A percentile compares a stretch with the other conserved stretches of the same genome.
Evolutionary conservation across 2,329 filamentous ascomycete species (phyloP).

Genomic region (Penicillium sp.): DNA sequence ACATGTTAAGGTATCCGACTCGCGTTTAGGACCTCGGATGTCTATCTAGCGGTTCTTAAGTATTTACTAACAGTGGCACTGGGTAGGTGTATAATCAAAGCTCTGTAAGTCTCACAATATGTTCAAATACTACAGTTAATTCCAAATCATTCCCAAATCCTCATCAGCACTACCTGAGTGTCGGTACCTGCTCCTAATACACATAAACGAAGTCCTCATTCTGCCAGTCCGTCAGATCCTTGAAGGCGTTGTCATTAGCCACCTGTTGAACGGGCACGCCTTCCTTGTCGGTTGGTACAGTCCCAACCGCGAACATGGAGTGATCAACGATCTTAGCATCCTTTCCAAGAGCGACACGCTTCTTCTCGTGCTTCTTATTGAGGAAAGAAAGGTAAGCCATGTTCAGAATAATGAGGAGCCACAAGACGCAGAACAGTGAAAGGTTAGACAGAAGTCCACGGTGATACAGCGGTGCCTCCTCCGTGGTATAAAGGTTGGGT

Average conservation of each 20-base stretch:
- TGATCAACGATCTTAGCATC: slow-evolving; percentile 57
- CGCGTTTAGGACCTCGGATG: too few species aligned
- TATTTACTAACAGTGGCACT: too few species aligned
- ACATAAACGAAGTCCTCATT: slow-evolving; percentile 67
- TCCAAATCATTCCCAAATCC: neutral
- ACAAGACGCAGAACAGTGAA: slow-evolving; percentile 60
- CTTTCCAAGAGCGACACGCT: slow-evolving; percentile 60
- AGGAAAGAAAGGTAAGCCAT: slow-evolving; percentile 53
- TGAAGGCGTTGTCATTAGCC: slow-evolving; percentile 52
- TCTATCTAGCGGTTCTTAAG: too few species aligned
- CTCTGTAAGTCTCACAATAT: neutral
- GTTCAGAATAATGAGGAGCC: slow-evolving; percentile 50
- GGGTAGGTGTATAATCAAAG: neutral
- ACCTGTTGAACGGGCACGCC: slow-evolving; percentile 27
- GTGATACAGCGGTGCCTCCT: slow-evolving; percentile 58
- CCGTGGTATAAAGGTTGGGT: slow-evolving; percentile 62
- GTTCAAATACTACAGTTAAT: neutral
- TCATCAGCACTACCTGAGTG: neutral
- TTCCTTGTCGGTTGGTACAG: slow-evolving; percentile 27
- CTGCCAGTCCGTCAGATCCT: slow-evolving; percentile 60
- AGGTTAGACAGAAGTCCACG: slow-evolving; percentile 62
- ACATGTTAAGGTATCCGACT: too few species aligned
- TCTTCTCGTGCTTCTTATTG: slow-evolving; percentile 56
- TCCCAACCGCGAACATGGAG: slow-evolving; percentile 53
- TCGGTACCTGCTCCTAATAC: slow-evolving; percentile 34